phyloP scores from a whole-genome alignment of 208 protist genomes.

The Trypanosoma congolense region DNA sequence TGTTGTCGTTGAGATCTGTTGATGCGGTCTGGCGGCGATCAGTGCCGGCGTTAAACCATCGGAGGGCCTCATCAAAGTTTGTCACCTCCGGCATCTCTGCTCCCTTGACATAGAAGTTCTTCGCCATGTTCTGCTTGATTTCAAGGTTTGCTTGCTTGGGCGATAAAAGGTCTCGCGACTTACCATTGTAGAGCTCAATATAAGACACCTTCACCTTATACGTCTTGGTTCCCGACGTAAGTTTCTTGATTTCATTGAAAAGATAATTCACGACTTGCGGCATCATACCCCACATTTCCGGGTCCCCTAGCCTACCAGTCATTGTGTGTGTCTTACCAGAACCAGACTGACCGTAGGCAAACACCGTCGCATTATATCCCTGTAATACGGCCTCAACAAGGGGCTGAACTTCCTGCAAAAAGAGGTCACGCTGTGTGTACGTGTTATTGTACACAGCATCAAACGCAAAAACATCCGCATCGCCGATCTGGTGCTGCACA shows the following conservation, averaged over 20 bases:
- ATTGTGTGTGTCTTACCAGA: constrained; percentile 92
- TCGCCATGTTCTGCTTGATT: constrained; percentile 89
- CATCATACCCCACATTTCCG: constrained; percentile 89
- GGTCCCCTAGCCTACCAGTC: constrained; percentile 76
- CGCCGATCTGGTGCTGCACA: constrained; percentile 81
- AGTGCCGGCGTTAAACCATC: constrained; percentile 85
- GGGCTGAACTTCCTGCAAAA: constrained; percentile 83
- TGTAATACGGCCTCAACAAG: constrained; percentile 84
- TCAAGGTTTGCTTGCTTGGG: constrained; percentile 81
- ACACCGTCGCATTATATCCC: constrained; percentile 91
- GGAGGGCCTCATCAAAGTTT: constrained; percentile 75
- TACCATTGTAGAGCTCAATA: constrained; percentile 90
- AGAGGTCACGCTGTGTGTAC: constrained; percentile 89
- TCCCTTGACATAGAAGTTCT: constrained; percentile 91
- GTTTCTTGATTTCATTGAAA: constrained; percentile 83
- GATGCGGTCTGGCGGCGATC: constrained; percentile 85
- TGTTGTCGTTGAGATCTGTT: constrained; percentile 88
- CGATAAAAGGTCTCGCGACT: constrained; percentile 77
- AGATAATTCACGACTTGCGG: constrained; percentile 84
- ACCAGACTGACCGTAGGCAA: constrained; percentile 90
- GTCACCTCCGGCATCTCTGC: constrained; percentile 88
- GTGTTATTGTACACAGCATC: constrained; percentile 91
- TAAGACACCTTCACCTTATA: constrained; percentile 88
- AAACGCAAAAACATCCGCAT: constrained; percentile 83
- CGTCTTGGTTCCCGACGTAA: constrained; percentile 74